Evolutionary conservation across 2,329 filamentous ascomycete genomes (phyloP), one percentile per base, ranked within the genome.

Genomic region (Zymoseptoria passerinii): DNA sequence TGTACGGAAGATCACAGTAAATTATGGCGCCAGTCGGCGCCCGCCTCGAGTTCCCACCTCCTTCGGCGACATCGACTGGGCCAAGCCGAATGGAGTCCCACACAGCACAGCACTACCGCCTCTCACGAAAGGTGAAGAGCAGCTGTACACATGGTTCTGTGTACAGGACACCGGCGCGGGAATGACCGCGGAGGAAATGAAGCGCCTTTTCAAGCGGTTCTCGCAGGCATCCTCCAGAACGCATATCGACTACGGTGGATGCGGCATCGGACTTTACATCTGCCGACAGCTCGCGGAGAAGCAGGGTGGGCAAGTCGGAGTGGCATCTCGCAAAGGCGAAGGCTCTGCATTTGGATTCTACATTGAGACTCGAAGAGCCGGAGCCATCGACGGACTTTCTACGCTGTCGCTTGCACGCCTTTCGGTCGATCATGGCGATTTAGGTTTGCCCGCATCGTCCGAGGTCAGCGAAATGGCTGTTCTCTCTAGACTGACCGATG

Each of bases 311-410:
- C 80, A 83, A 48, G 87, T 90, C 48, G 86, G 85, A 0, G 83
- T 89, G 6, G 76, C 77, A 1, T 86, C 84, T 0, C 69, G 76
- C 50, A 77, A 79, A 58, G 83, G 80, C 6, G 70, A 78, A 9
- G 85, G 85, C 28, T 85, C 83, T 65, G 85, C 80, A 1, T 88
- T 88, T 71, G 83, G 80, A 44, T 88, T 88, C 67, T 88, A 86
- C 67, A 78, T 88, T 67, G 58, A 83, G 65, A 79, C 79, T 54
- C 54, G 58, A n/a, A 48, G 7, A 27, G 50, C 53, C 27, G 18
- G 29, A 28, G 50, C 23, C 50, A 48, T 35, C 7, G 29, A 50
- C 27, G 51, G 54, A 18, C 49, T 28, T 3, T 29, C 44, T 13
- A 49, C 35, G 35, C 35, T 16, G 35, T 44, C 35, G 10, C 2